phyloP scores from a whole-genome alignment of 768 basidiomycete genomes.

The Nidularia sp. region DNA sequence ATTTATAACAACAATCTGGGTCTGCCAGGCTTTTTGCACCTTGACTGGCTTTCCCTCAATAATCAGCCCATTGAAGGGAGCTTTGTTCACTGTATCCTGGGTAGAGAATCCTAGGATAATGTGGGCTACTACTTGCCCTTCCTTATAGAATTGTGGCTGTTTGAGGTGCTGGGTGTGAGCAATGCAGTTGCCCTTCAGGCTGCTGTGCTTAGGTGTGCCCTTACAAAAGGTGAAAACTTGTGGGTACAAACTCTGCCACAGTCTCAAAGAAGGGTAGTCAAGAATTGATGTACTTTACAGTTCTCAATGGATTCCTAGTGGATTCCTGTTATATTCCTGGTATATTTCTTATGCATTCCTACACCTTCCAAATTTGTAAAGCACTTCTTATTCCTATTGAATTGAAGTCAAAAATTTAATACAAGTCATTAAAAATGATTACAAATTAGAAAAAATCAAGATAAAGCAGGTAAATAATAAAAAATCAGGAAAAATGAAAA shows the following conservation, averaged over 20 bases:
- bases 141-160: not conserved
- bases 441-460: too few species aligned
- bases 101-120: not conserved
- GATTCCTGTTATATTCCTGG: too few species aligned
- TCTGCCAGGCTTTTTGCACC: not conserved
- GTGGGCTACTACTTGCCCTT: not conserved
- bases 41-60: not conserved
- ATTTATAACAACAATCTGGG: not conserved
- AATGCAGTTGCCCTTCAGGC: not conserved
- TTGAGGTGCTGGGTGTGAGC: not conserved
- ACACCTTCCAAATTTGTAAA: not conserved
- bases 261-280: not conserved
- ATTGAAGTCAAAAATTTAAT: too few species aligned
- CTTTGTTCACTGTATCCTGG: not conserved
- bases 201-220: not conserved
- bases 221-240: not conserved
- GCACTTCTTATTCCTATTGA: not conserved
- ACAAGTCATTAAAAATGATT: too few species aligned
- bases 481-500: too few species aligned
- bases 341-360: not conserved
- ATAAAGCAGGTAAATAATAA: too few species aligned
- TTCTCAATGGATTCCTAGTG: too few species aligned
- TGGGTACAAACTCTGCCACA: not conserved
- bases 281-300: not conserved
- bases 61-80: not conserved